These are phyloP conservation scores for Podaxis sp. DNA, from an alignment of 768 basidiomycete genomes.

Conservation along the genomic window DNA sequence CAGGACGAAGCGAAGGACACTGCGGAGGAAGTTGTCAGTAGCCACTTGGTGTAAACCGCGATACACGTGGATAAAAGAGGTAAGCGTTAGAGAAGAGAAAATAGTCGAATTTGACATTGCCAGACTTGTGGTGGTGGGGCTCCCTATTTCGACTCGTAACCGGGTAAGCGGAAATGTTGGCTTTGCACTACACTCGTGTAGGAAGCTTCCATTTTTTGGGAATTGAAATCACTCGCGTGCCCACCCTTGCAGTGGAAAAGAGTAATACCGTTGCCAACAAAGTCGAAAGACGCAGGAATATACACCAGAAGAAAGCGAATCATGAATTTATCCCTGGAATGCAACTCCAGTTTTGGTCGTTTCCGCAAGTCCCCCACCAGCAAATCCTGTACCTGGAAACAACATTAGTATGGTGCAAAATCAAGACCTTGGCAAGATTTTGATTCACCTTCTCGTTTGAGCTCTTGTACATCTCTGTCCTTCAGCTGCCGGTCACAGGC, in stretches of 20 bases:
- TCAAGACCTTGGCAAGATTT: neutral
- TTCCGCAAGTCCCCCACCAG: constrained; percentile 93
- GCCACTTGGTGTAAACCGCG: neutral
- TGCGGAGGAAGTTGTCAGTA: neutral
- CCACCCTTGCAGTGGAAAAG: neutral
- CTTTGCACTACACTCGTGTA: no score
- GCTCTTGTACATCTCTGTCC: constrained; percentile 74
- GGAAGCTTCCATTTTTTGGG: no score
- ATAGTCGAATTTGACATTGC: neutral
- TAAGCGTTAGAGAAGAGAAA: neutral
- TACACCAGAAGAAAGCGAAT: neutral
- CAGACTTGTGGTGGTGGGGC: no score
- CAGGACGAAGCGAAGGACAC: neutral
- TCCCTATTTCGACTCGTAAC: no score
- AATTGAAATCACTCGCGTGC: neutral
- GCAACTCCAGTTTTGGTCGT: constrained; percentile 75
- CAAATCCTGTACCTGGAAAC: constrained; percentile 81
- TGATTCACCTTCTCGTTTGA: constrained; percentile 82
- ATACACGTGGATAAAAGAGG: neutral
- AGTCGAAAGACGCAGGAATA: neutral
- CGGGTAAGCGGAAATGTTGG: no score
- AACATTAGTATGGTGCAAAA: neutral
- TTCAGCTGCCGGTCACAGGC: constrained; percentile 72
- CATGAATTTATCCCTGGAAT: constrained; percentile 67
- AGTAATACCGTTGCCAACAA: neutral